A percentile compares a stretch with the other conserved stretches of the same genome.
phyloP scores from a whole-genome alignment of 306 rosid genomes.

The Phaseolus lunatus region DNA sequence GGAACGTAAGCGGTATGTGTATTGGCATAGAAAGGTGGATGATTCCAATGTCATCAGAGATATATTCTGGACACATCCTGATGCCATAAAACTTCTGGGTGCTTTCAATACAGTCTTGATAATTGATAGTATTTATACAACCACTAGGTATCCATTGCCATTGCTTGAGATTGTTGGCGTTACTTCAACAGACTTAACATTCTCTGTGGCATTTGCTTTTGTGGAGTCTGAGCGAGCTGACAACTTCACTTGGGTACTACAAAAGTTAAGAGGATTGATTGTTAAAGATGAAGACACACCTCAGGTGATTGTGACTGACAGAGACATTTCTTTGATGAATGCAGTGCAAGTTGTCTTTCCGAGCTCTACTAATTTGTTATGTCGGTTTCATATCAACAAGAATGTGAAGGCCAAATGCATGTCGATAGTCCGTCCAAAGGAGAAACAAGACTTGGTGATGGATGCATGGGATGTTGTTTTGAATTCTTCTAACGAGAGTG shows the following conservation, averaged over 20 bases:
- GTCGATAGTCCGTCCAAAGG: background rate
- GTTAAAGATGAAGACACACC: background rate
- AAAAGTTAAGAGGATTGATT: background rate
- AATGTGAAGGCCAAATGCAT: constrained; percentile 6
- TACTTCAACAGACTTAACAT: constrained; percentile 1
- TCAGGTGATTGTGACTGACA: background rate
- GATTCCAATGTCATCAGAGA: background rate
- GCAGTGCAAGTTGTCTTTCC: constrained; percentile 6
- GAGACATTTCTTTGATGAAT: background rate
- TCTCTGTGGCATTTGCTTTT: constrained; percentile 1
- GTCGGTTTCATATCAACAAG: background rate
- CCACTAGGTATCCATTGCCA: background rate
- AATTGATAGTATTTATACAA: constrained; percentile 1
- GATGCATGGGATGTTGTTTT: background rate
- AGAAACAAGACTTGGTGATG: background rate
- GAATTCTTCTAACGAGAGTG: background rate
- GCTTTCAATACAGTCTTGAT: background rate
- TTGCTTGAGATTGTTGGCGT: constrained; percentile 18
- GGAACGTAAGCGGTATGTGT: no score
- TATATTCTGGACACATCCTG: constrained; percentile 2
- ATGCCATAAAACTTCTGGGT: background rate
- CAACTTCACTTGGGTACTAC: constrained; percentile 4
- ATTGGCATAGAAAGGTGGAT: no score
- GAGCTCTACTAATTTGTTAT: background rate
- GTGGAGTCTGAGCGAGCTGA: background rate